Evolutionary conservation across 2,329 filamentous ascomycete species (phyloP), one percentile per base, ranked within the genome.

Genomic region (Colletotrichum agaves): DNA sequence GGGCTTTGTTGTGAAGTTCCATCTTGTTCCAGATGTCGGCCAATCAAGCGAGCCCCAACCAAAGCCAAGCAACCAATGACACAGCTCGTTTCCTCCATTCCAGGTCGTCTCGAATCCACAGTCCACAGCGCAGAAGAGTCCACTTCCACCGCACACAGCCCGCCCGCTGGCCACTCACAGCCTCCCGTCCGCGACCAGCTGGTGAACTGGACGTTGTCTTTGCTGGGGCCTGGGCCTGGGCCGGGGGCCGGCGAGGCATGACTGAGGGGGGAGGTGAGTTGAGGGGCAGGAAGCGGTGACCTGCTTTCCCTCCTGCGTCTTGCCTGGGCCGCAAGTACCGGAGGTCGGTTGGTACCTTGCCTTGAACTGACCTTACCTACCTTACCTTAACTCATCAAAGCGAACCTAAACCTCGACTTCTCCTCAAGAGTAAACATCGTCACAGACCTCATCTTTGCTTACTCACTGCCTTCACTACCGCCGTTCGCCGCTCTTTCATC

Each of bases 251-350:
- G 27, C 47, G 52, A 67, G 23, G 37, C 23, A 37, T 4, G 35
- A 37, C 35, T 4, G 35, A 37, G 35, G 35, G 11, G 35, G 11
- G 35, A 37, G 35, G 35, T 37, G 35, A 37, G 35, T 46, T 58
- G 64, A 67, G 64, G 64, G 64, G 64, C 64, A 50, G 44, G 46
- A 52, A 63, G 64, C 64, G 64, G 64, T 67, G 64, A 67, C 64
- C 59, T 67, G 23, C 43, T 33, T 49, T 8, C 35, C 27, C 50
- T 46, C 19, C 35, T 11, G 37, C 63, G 43, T 37, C 64, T 50
- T 23, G 19, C 58, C 58, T 31, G 15, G 11, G 21, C 47, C 12
- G 35, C 47, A 23, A 33, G 47, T 50, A 50, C 46, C 46, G 15
- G 46, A 19, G 12, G 4, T 23, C 46, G 5, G 4, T 23, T 19